Conservation (phyloP, 495 filamentous ascomycete species). For the Cercophora newfieldiana region DNA sequence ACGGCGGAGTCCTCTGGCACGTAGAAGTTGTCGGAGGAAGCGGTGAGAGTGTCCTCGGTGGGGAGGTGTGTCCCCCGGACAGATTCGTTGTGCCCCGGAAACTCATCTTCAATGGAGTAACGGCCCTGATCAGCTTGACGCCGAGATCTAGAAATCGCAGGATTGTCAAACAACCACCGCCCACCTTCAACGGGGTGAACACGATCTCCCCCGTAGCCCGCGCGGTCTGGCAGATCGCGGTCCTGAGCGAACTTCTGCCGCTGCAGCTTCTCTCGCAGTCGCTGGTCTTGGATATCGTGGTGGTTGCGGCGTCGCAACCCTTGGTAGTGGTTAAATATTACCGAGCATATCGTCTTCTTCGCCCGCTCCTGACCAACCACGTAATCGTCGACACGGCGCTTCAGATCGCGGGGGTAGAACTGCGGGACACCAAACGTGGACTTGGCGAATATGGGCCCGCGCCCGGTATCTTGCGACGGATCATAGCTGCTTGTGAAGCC, state of each 20-base stretch:
- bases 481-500: conserved; percentile 77
- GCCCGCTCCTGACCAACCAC: conserved; percentile 94
- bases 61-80: conserved; percentile 43
- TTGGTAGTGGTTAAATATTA: conserved; percentile 98
- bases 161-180: conserved; percentile 30
- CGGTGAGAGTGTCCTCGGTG: conserved; percentile 21
- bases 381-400: conserved; percentile 90
- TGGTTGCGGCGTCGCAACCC: conserved; percentile 75
- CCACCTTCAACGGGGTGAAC: conserved; percentile 53
- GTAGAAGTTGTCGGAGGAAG: conserved; percentile 36
- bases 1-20: conserved; percentile 46
- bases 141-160: conserved; percentile 25
- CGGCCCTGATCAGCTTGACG: conserved; percentile 36
- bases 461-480: conserved; percentile 53
- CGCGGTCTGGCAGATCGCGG: conserved; percentile 33
- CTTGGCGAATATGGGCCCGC: conserved; percentile 51
- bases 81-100: conserved; percentile 68
- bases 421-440: conserved; percentile 61
- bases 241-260: conserved; percentile 48
- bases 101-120: conserved; percentile 65
- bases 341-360: conserved; percentile 91
- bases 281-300: conserved; percentile 74
- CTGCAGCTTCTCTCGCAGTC: conserved; percentile 53
- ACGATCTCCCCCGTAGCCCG: conserved; percentile 31
- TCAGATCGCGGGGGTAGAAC: conserved; percentile 79